Base-by-base conservation (phyloP, 73 alveolate genomes). In the Paramecium tetraurelia region DNA sequence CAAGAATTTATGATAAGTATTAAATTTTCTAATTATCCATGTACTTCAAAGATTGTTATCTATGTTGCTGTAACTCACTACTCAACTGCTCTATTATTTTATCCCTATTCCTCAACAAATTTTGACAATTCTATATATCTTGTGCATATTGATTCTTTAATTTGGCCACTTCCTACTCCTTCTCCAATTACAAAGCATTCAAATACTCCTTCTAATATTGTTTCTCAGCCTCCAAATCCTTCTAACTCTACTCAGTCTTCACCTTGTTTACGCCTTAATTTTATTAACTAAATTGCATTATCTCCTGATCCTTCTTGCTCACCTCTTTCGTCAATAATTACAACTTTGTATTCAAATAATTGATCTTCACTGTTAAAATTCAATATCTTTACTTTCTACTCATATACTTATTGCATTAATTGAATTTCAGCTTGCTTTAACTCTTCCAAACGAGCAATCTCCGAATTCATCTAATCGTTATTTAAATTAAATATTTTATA, bases 361-460 rank as follows among this genome's bases (percentile, higher is more conserved):
- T 72, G n/a, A 72, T 35, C 84, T 63, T 40, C 8, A 63, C 27
- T 63, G 11, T 63, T 27, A 16, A 27, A 27, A 16, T 3, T 53
- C 31, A 8, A 63, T 11, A 7, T 31, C 9, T 1, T 31, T 63
- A 63, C 84, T 72, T 72, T 72, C 86, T 72, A 72, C 40, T 72
- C 86, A 72, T 72, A 72, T 4, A 72, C 86, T 11, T 72, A 72
- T 72, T 72, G 21, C 63, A 72, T 72, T 29, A 70, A 33, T 70
- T 70, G 12, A 36, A 72, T 36, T 72, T 72, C 86, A 10, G 86
- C 86, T 68, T 68, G 12, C 27, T 68, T 68, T 11, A 68, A 31
- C 12, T 68, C 84, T 27, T 68, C 84, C 9, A 68, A 68, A 27
- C 46, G 40, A 31, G 84, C 46, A 68, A 68, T 68, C 46, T 68